phyloP scores from a whole-genome alignment of 495 filamentous ascomycete genomes.

The Aspergillus biplanus region DNA sequence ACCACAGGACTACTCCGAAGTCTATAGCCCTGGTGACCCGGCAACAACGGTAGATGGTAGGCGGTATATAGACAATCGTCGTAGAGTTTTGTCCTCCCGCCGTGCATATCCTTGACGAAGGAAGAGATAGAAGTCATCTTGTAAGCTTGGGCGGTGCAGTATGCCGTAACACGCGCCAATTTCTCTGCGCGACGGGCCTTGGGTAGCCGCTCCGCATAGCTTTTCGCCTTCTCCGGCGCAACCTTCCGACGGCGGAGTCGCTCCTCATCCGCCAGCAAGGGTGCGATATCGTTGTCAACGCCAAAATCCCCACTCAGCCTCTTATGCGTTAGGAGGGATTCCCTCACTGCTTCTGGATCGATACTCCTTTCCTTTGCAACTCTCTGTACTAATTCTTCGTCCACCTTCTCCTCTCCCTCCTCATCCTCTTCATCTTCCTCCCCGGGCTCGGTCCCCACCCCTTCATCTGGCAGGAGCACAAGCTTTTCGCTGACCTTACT shows the following conservation, averaged over 20 bases:
- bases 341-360: constrained; percentile 44
- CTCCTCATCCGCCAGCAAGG: constrained; percentile 81
- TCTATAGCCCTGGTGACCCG: constrained; percentile 82
- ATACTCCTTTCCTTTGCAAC: constrained; percentile 41
- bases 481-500: constrained; percentile 95
- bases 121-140: constrained; percentile 82
- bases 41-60: constrained; percentile 88
- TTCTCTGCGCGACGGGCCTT: constrained; percentile 88
- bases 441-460: constrained; percentile 35
- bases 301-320: constrained; percentile 53
- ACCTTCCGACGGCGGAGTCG: constrained; percentile 62
- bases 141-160: constrained; percentile 93
- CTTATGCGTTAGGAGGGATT: constrained; percentile 41
- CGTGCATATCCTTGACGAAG: constrained; percentile 87
- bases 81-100: constrained; percentile 96
- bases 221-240: constrained; percentile 72
- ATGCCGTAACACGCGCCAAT: constrained; percentile 87
- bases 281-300: constrained; percentile 66
- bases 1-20: constrained; percentile 86
- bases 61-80: constrained; percentile 97
- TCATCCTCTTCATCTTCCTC: constrained; percentile 51
- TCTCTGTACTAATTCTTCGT: constrained; percentile 47
- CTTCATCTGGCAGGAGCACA: constrained; percentile 83
- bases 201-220: constrained; percentile 91
- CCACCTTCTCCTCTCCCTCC: constrained; percentile 53